Conservation (phyloP, 495 filamentous ascomycete species). For the Daldinia grandis region DNA sequence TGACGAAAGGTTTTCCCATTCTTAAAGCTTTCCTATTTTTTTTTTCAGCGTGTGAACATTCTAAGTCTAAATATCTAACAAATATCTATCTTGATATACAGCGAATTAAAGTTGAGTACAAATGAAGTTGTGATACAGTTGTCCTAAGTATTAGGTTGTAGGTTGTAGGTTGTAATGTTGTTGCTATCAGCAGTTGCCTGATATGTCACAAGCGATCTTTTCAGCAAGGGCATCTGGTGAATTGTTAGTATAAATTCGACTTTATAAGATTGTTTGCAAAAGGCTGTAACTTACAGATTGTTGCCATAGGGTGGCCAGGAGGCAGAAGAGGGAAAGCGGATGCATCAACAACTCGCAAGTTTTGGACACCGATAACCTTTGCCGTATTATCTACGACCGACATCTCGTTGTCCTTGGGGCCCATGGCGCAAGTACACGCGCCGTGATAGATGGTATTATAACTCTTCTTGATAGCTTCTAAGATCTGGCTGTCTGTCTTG, state of each 20-base stretch:
- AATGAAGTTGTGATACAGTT: neutral
- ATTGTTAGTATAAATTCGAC: conserved; percentile 1
- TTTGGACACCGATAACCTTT: conserved; percentile 60
- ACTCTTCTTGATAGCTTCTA: conserved; percentile 51
- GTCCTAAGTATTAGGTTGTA: neutral
- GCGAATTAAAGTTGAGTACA: neutral
- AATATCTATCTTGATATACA: neutral
- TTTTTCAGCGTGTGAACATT: neutral
- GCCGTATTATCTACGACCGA: conserved; percentile 62
- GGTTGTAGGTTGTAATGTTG: neutral
- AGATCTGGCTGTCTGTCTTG: conserved; percentile 50
- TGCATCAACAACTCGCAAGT: conserved; percentile 67
- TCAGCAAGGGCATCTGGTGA: conserved; percentile 48
- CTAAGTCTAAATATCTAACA: neutral
- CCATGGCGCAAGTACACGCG: conserved; percentile 66
- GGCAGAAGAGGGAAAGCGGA: conserved; percentile 64
- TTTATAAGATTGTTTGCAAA: neutral
- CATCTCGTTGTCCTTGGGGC: conserved; percentile 50
- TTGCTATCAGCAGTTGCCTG: conserved; percentile 27
- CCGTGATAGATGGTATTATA: conserved; percentile 61
- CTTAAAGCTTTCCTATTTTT: neutral
- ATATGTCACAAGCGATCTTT: conserved; percentile 49
- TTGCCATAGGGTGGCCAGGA: conserved; percentile 62
- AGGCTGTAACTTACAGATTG: conserved; percentile 48
- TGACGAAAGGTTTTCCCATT: too few relatives aligned